Percentiles rank a stretch among this genome's conserved stretches.
phyloP scores from a whole-genome alignment of 1,139 yeast genomes.

The Hansenula anomala region DNA sequence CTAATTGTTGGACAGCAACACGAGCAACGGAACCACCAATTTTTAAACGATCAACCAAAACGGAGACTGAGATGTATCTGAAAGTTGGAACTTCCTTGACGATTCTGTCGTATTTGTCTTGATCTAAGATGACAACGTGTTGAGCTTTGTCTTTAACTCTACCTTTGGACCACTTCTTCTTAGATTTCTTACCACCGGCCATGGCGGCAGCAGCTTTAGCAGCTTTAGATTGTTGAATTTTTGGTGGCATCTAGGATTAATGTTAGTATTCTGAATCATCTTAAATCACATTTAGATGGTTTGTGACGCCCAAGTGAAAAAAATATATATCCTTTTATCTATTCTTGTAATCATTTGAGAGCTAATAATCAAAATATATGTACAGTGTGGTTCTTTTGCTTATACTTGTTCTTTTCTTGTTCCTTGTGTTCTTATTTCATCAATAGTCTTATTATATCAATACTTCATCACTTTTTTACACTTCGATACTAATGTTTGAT shows the following conservation, averaged over 20 bases:
- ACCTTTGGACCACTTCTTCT: conserved; percentile 99
- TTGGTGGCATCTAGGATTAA: conserved; percentile 85
- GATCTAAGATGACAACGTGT: conserved; percentile 96
- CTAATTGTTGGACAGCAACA: conserved; percentile 95
- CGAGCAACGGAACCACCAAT: conserved; percentile 99
- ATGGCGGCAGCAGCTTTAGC: conserved; percentile 99
- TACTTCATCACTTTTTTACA: too few species aligned
- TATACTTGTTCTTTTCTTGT: too few species aligned
- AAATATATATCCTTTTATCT: too few species aligned
- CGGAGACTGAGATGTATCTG: conserved; percentile 98
- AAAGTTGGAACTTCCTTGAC: conserved; percentile 98
- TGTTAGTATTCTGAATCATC: conserved; percentile 33
- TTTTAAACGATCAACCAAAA: conserved; percentile 98
- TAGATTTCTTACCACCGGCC: conserved; percentile 99
- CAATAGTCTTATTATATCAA: too few species aligned
- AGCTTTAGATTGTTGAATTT: conserved; percentile 98
- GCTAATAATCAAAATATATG: too few species aligned
- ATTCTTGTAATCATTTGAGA: too few species aligned
- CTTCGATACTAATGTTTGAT: too few species aligned
- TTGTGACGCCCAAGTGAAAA: too few species aligned
- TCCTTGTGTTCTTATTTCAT: too few species aligned
- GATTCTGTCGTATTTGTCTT: conserved; percentile 98
- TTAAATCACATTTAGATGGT: too few species aligned
- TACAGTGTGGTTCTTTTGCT: too few species aligned
- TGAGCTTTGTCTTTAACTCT: conserved; percentile 99